Evolutionary conservation across 495 filamentous ascomycete genomes (phyloP), one percentile per base, ranked within the genome.

Genomic region (Choiromyces venosus): DNA sequence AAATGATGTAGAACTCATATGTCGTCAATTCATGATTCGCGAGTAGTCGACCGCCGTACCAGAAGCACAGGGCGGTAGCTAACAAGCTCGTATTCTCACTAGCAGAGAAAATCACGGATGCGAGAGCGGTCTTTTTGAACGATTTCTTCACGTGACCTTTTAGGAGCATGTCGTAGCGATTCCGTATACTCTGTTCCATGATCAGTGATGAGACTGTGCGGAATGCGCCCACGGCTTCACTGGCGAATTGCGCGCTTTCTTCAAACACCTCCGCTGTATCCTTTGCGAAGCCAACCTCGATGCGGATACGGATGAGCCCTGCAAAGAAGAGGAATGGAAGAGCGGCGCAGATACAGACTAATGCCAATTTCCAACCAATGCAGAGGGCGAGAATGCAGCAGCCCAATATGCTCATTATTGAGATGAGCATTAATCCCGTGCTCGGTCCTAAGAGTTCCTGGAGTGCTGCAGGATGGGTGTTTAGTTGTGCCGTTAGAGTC

Each of bases 401-500:
- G 40, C 85, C 86, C n/a, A 86, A 68, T 16, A 88, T 79, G 68
- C 84, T 87, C 69, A 87, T 78, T 35, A 87, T 72, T 4, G 85
- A 86, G 70, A 87, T 84, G 40, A 85, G 81, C 38, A 86, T 74
- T 67, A 86, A 83, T 72, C 84, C 85, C 79, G 88, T 83, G 73
- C 89, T 88, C 36, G 84, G 78, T 12, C 88, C 87, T 33, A 91
- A 80, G 2, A 92, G 83, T 68, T 91, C 88, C 78, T 91, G 87
- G 0, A 92, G 78, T 18, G 87, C 84, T 42, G 86, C 87, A 5
- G 90, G 88, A 69, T 90, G 86, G 66, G 84, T 84, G 12, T 86
- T 85, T 3, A 91, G 83, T 9, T 85, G 85, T 4, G 87, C 85
- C 9, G 86, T 87, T 40, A 93, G 82, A 18, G 90, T 85, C 4